Conservation (phyloP, 1,284 basidiomycete species). For the Volvariella volvacea region DNA sequence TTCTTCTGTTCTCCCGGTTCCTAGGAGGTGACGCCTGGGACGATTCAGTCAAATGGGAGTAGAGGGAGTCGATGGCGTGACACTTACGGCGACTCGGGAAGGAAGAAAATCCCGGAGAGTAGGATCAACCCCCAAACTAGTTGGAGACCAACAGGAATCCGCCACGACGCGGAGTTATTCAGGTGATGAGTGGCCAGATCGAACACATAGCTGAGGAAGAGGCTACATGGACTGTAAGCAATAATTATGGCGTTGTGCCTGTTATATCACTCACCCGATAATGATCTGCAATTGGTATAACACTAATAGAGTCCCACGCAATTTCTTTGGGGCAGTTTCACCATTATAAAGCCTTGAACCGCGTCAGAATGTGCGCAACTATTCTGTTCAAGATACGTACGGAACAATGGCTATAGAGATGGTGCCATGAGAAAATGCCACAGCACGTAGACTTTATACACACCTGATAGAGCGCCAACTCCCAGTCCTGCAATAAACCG, state of each 20-base stretch:
- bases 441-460: conserved; percentile 13
- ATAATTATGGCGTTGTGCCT: too few species aligned
- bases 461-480: conserved; percentile 70
- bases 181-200: conserved; percentile 65
- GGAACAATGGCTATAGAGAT: conserved; percentile 63
- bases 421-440: too few species aligned
- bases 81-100: conserved; percentile 77
- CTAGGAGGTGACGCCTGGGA: conserved; percentile 54
- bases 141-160: conserved; percentile 63
- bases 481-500: conserved; percentile 69
- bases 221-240: conserved; percentile 27
- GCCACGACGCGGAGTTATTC: conserved; percentile 60
- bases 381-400: conserved; percentile 16
- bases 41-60: not conserved
- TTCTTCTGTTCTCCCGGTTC: conserved; percentile 42
- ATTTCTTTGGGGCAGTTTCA: conserved; percentile 70
- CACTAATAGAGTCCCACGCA: conserved; percentile 69
- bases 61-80: not conserved
- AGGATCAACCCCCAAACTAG: conserved; percentile 62
- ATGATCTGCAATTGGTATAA: conserved; percentile 76
- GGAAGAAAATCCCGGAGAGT: conserved; percentile 63
- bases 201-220: conserved; percentile 70
- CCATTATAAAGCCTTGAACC: conserved; percentile 57
- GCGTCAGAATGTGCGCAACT: conserved; percentile 3
- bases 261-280: conserved; percentile 49